phyloP scores from a whole-genome alignment of 129 eudicot genomes.

The Flaveria brownii region DNA sequence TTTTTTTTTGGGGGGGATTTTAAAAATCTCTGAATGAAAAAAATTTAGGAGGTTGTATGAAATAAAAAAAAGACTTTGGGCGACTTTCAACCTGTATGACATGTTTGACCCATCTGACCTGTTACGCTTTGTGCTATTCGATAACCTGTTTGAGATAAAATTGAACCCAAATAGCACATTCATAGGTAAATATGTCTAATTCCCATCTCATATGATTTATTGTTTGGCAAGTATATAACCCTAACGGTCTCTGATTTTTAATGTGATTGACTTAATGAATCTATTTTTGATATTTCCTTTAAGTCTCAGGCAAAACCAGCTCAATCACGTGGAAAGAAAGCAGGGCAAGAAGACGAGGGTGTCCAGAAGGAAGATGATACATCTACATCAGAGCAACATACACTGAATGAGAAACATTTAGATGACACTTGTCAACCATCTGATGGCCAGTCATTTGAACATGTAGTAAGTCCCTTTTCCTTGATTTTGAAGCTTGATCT shows the following conservation, averaged over 20 bases:
- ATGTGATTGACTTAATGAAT: not conserved
- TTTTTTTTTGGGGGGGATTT: too few species aligned
- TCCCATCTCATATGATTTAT: not conserved
- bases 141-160: not conserved
- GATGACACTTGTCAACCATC: constrained; percentile 48
- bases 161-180: not conserved
- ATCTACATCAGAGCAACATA: constrained; percentile 53
- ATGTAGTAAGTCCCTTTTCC: constrained; percentile 46
- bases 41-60: not conserved
- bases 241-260: not conserved
- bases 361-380: constrained; percentile 57
- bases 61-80: not conserved
- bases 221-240: not conserved
- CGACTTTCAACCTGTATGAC: not conserved
- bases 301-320: constrained; percentile 53
- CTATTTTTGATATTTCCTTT: constrained; percentile 9
- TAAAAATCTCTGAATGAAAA: not conserved
- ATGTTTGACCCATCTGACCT: not conserved
- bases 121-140: not conserved
- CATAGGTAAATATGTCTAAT: too few species aligned
- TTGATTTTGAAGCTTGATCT: constrained; percentile 3
- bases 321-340: constrained; percentile 66
- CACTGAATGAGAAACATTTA: constrained; percentile 46
- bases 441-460: constrained; percentile 54
- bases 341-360: constrained; percentile 65